phyloP scores from a whole-genome alignment of 2,329 filamentous ascomycete species.

The Westerdykella aurantiaca region DNA sequence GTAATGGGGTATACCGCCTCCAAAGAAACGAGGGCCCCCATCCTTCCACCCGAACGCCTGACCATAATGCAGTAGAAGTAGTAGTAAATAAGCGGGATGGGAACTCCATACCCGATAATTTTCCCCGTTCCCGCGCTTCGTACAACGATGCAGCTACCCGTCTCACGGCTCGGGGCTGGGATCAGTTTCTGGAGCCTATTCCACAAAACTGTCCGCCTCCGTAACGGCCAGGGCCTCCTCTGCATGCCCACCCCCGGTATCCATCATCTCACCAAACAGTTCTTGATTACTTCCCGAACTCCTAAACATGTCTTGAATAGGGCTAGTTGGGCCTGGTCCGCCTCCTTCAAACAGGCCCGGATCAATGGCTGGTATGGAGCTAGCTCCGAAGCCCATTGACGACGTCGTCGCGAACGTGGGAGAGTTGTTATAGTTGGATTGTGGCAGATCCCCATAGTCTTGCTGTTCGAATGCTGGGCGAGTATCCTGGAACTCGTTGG shows the following conservation, averaged over 20 bases:
- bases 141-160: too few species aligned
- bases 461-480: constrained; percentile 24
- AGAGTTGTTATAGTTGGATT: constrained; percentile 26
- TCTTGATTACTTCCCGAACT: constrained; percentile 33
- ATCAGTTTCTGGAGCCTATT: constrained; percentile 7
- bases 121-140: too few species aligned
- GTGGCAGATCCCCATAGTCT: constrained; percentile 26
- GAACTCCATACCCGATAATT: background rate
- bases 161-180: too few species aligned
- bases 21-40: too few species aligned
- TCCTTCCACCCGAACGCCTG: too few species aligned
- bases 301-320: constrained; percentile 34
- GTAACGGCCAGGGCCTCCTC: constrained; percentile 36
- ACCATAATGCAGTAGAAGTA: too few species aligned
- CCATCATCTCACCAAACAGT: constrained; percentile 34
- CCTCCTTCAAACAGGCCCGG: constrained; percentile 34
- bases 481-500: constrained; percentile 18
- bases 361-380: constrained; percentile 30
- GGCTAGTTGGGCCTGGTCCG: constrained; percentile 26
- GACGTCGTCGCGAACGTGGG: constrained; percentile 23
- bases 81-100: background rate
- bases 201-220: constrained; percentile 29
- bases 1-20: too few species aligned
- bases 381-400: constrained; percentile 5
- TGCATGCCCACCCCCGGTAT: constrained; percentile 32